phyloP scores from a whole-genome alignment of 441 rosid species.

The Gossypium lobatum region DNA sequence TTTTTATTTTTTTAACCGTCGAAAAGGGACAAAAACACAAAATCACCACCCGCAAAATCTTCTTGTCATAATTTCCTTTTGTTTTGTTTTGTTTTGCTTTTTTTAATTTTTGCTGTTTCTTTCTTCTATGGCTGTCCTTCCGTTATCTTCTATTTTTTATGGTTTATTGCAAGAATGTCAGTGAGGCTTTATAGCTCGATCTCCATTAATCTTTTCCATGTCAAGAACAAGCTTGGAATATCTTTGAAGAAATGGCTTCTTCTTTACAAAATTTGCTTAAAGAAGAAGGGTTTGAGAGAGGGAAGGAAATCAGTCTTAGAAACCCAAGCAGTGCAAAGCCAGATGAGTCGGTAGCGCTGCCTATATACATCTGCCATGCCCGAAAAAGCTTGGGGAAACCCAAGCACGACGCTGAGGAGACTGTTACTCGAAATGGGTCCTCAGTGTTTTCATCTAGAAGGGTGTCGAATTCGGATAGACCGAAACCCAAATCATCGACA shows the following conservation, averaged over 20 bases:
- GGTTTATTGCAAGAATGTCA: constrained; percentile 18
- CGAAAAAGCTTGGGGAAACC: constrained; percentile 18
- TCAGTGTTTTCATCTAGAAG: constrained; percentile 29
- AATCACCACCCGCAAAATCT: constrained; percentile 3
- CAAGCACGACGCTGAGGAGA: constrained; percentile 15
- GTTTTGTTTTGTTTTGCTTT: not conserved
- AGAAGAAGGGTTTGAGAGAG: constrained; percentile 34
- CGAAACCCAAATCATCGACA: constrained; percentile 8
- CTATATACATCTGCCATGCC: constrained; percentile 36
- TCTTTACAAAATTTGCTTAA: constrained; percentile 43
- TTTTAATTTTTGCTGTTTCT: not conserved
- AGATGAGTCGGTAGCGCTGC: constrained; percentile 20
- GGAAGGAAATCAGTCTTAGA: constrained; percentile 16
- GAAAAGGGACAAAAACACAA: not conserved
- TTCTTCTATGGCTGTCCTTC: constrained; percentile 19
- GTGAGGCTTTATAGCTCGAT: constrained; percentile 8
- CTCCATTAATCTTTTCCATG: constrained; percentile 6
- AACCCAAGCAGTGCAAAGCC: not conserved
- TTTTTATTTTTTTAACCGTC: not conserved
- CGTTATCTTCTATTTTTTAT: constrained; percentile 16
- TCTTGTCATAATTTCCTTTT: constrained; percentile 21
- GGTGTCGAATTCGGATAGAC: constrained; percentile 22
- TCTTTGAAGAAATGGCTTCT: constrained; percentile 20
- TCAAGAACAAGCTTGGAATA: constrained; percentile 6
- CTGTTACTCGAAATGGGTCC: constrained; percentile 13